Percentiles rank a stretch among this genome's conserved stretches.
These are phyloP conservation scores for Picochlorum sp. DNA, from an alignment of 139 green algal species.

Conservation along the genomic window DNA sequence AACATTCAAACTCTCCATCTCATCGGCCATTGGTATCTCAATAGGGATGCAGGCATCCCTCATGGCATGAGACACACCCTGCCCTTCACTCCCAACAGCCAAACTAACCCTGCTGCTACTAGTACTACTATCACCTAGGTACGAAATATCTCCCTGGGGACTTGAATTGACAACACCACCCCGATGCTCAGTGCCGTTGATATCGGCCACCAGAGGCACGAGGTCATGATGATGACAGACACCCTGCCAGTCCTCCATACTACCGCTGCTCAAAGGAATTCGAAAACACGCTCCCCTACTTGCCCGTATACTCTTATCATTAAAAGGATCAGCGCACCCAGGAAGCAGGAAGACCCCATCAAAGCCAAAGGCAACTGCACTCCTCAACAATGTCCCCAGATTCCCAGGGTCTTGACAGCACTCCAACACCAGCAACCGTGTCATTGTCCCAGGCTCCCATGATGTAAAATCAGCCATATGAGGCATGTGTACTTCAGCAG, in stretches of 20 bases:
- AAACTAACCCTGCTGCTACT: constrained; percentile 35
- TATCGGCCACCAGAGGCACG: constrained; percentile 42
- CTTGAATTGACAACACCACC: no score
- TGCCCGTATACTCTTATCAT: constrained; percentile 56
- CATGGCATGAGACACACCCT: constrained; percentile 48
- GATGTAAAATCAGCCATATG: constrained; percentile 16
- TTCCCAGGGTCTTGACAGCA: constrained; percentile 50
- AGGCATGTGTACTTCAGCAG: constrained; percentile 38
- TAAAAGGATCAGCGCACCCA: constrained; percentile 68
- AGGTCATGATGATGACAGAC: constrained; percentile 17
- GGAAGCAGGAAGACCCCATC: constrained; percentile 60
- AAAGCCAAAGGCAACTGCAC: constrained; percentile 69
- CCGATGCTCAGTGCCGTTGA: constrained; percentile 2
- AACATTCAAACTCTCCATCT: constrained; percentile 79
- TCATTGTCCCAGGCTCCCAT: constrained; percentile 1
- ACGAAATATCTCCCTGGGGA: background rate
- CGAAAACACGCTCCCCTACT: constrained; percentile 35
- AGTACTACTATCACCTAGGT: background rate
- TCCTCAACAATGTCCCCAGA: constrained; percentile 59
- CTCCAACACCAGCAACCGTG: constrained; percentile 62
- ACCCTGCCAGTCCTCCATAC: constrained; percentile 23
- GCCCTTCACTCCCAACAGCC: constrained; percentile 69
- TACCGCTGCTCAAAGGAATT: constrained; percentile 25
- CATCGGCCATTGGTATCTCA: constrained; percentile 53
- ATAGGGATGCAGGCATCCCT: constrained; percentile 29